These are phyloP conservation scores for Diaporthe capsici DNA, from an alignment of 2,329 filamentous ascomycete species.

Conservation along the genomic window DNA sequence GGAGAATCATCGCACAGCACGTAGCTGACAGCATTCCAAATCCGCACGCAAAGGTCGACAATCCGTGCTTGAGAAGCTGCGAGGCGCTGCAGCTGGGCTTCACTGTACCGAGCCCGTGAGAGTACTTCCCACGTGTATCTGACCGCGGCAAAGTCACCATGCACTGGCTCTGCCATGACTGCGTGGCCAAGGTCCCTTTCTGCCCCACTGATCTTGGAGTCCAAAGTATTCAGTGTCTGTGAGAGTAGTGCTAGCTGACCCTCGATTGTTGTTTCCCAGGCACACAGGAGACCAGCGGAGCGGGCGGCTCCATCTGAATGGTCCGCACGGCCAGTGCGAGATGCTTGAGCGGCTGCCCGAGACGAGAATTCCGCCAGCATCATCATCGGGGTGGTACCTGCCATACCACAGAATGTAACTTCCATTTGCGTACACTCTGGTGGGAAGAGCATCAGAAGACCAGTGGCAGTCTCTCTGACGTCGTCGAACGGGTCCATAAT, in stretches of 20 bases:
- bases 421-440: constrained; percentile 52
- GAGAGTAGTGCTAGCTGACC: constrained; percentile 67
- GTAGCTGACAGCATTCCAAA: constrained; percentile 83
- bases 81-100: constrained; percentile 54
- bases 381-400: constrained; percentile 44
- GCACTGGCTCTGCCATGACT: constrained; percentile 75
- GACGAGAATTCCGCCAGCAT: constrained; percentile 63
- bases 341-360: constrained; percentile 71
- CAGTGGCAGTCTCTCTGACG: constrained; percentile 74
- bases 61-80: constrained; percentile 67
- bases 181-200: constrained; percentile 76
- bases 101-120: constrained; percentile 56
- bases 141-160: constrained; percentile 78
- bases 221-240: constrained; percentile 71
- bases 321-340: constrained; percentile 85
- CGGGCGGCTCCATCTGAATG: constrained; percentile 93
- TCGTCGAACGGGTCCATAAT: constrained; percentile 94
- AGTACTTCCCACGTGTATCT: constrained; percentile 70
- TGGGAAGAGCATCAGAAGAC: constrained; percentile 65
- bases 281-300: constrained; percentile 78
- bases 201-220: constrained; percentile 74
- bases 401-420: constrained; percentile 32
- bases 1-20: constrained; percentile 95
- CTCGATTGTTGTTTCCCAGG: constrained; percentile 62
- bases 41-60: constrained; percentile 71